Base-by-base conservation (phyloP, 805 yeast genomes). In the Jamesozyma piceae region DNA sequence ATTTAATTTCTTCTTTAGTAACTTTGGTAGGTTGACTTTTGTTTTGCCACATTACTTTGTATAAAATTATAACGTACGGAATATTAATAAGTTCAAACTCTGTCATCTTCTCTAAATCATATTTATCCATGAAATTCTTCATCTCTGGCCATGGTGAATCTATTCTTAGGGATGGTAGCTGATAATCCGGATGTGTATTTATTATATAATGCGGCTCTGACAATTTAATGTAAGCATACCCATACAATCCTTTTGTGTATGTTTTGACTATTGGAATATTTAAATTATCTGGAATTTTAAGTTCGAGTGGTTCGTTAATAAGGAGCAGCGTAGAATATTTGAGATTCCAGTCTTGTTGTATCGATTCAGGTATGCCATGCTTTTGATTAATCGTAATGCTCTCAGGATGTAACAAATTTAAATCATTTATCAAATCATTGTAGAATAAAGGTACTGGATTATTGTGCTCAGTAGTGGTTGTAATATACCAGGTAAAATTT, bases 101-200 rank as follows among this genome's bases (percentile, higher is more conserved):
- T 37, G 68, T 72, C 31, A 80, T 45, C 0, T 47, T 26, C 1
- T 66, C 66, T 11, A 82, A 49, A 42, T 79, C 76, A 37, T 78
- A 65, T 1, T 74, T 58, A 38, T 76, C 73, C 14, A 74, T 68
- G 49, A 69, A 77, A 0, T 60, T 63, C 30, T 61, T 58, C 6
- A 88, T 61, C 49, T 83, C 87, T 1, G 68, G 63, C 95, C 96
- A 90, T 1, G 92, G 84, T 4, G 57, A 43, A 45, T 77, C 80
- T 2, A 88, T 60, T 40, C 95, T 64, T 44, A 88, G 62, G 52
- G 86, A 95, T 21, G 71, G 75, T 8, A 73, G 30, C 14, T 28
- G 66, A 28, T 68, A 48, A 21, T 57, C 78, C 0, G 80, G 77
- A 57, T 87, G 95, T 0, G 95, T 76, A 46, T 89, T 89, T 14